Conservation (phyloP, 768 basidiomycete genomes). For the Trametes punicea region DNA sequence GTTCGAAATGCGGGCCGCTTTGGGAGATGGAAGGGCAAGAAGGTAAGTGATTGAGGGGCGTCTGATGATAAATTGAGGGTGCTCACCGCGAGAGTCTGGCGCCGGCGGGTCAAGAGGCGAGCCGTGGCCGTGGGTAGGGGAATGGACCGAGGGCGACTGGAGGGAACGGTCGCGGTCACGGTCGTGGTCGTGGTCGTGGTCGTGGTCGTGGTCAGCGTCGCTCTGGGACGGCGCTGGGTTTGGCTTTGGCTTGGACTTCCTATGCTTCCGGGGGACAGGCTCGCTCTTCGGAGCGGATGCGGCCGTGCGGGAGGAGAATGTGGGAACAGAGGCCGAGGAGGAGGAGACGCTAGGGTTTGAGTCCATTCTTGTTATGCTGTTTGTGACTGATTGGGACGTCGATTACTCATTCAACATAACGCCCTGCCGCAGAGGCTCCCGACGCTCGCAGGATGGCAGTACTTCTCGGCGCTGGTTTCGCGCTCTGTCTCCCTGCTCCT, state of each 20-base stretch:
- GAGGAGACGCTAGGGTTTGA: constrained; percentile 16
- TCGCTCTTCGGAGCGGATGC: constrained; percentile 11
- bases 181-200: constrained; percentile 2
- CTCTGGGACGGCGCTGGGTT: background rate
- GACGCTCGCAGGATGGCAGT: background rate
- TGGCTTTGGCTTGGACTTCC: constrained; percentile 10
- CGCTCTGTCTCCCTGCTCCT: background rate
- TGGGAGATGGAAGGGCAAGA: constrained; percentile 17
- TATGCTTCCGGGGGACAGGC: constrained; percentile 12
- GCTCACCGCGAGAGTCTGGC: constrained; percentile 14
- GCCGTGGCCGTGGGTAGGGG: constrained; percentile 6
- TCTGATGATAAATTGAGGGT: constrained; percentile 15
- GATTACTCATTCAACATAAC: constrained; percentile 17
- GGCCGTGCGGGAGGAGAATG: constrained; percentile 17
- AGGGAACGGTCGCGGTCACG: constrained; percentile 3
- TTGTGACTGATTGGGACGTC: constrained; percentile 18
- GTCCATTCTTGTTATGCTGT: constrained; percentile 21
- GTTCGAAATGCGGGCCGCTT: constrained; percentile 31
- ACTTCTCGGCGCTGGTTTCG: background rate
- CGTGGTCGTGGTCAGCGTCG: background rate
- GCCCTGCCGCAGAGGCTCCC: constrained; percentile 11
- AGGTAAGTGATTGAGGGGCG: constrained; percentile 4
- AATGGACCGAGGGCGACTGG: constrained; percentile 7
- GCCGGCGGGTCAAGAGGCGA: constrained; percentile 7
- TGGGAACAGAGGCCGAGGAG: constrained; percentile 13